Percentiles rank a stretch among this genome's conserved stretches.
Conservation (phyloP, 2,329 filamentous ascomycete genomes). For the Dactylellina haptotyla region DNA sequence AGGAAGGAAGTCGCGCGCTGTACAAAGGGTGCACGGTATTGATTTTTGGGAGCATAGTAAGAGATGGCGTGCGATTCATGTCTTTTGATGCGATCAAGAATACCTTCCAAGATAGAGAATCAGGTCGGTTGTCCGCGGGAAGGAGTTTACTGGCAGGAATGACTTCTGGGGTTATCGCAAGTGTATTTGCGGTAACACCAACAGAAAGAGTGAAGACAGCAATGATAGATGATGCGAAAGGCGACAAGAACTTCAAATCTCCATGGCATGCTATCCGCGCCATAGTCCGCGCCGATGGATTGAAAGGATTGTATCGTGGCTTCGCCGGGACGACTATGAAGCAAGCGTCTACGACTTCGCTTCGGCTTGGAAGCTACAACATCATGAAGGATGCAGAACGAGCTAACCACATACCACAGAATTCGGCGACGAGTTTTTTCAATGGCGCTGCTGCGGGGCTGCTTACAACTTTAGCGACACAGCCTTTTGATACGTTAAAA, state of each 20-base stretch:
- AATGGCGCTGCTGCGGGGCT: slow-evolving; percentile 72
- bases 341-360: slow-evolving; percentile 65
- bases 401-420: slow-evolving; percentile 63
- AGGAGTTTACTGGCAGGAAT: slow-evolving; percentile 73
- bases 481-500: slow-evolving; percentile 73
- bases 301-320: slow-evolving; percentile 64
- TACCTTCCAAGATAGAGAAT: slow-evolving; percentile 66
- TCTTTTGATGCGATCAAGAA: slow-evolving; percentile 74
- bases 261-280: slow-evolving; percentile 60
- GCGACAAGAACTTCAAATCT: slow-evolving; percentile 58
- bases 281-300: slow-evolving; percentile 62
- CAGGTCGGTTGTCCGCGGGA: slow-evolving; percentile 67
- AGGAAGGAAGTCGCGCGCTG: slow-evolving; percentile 69
- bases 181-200: slow-evolving; percentile 73
- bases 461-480: slow-evolving; percentile 70
- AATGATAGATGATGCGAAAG: slow-evolving; percentile 63
- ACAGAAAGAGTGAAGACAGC: slow-evolving; percentile 76
- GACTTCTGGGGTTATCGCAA: slow-evolving; percentile 71
- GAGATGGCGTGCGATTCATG: slow-evolving; percentile 74
- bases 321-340: slow-evolving; percentile 65
- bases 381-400: slow-evolving; percentile 61
- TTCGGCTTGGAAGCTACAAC: slow-evolving; percentile 66
- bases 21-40: slow-evolving; percentile 73
- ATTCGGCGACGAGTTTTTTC: slow-evolving; percentile 68
- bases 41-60: slow-evolving; percentile 65